Conservation (phyloP, 306 rosid species). For the Canavalia ensiformis region DNA sequence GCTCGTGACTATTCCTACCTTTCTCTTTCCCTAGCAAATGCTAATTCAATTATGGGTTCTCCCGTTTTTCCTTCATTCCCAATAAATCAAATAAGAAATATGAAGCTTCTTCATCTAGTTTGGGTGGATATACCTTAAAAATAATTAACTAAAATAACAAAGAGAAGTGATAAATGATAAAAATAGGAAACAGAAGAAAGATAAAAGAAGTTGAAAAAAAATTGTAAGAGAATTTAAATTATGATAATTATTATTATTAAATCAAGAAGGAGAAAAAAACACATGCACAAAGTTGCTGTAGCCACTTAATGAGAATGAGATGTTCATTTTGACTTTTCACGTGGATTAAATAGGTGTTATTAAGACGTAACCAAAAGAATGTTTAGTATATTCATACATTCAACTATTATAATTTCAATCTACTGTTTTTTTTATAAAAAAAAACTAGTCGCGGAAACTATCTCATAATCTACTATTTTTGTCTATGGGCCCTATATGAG, state of each 20-base stretch:
- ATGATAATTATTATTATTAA: not conserved
- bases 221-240: too few relatives aligned
- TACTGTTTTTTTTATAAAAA: not conserved
- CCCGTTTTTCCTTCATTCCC: constrained; percentile 28
- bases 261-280: too few relatives aligned
- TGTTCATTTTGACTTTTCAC: not conserved
- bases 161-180: too few relatives aligned
- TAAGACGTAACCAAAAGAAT: not conserved
- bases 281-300: constrained; percentile 14
- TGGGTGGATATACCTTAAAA: too few relatives aligned
- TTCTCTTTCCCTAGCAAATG: constrained; percentile 33
- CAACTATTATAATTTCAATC: not conserved
- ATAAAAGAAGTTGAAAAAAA: too few relatives aligned
- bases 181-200: too few relatives aligned
- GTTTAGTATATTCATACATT: not conserved
- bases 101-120: too few relatives aligned
- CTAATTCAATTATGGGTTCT: constrained; percentile 11
- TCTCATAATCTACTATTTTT: not conserved
- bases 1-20: not conserved
- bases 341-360: not conserved
- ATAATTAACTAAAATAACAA: too few relatives aligned
- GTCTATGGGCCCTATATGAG: not conserved
- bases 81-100: not conserved
- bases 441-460: not conserved
- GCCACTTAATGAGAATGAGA: constrained; percentile 32